Evolutionary conservation across 352 stramenopile species (phyloP).

Genomic region (Globisporangium abappressorium): DNA sequence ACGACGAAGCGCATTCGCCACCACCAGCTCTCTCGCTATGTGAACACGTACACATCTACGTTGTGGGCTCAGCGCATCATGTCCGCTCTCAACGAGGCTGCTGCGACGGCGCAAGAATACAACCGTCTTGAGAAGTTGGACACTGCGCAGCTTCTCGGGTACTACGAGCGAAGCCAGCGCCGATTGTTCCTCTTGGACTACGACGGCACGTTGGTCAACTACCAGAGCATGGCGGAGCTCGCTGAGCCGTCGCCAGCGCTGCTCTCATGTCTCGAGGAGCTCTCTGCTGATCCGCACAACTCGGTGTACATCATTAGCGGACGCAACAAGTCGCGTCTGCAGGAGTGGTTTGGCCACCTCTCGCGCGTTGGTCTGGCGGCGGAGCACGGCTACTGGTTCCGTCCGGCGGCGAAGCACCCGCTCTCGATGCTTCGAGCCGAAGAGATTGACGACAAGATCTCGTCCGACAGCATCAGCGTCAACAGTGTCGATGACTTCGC

Average conservation of each 20-base stretch:
- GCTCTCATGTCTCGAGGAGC: constrained; percentile 62
- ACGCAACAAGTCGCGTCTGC: constrained; percentile 58
- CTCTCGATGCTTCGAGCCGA: constrained; percentile 17
- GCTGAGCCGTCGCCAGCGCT: constrained; percentile 53
- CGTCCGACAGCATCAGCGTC: constrained; percentile 9
- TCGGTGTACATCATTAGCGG: constrained; percentile 86
- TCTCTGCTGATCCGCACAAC: constrained; percentile 69
- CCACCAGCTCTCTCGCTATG: constrained; percentile 81
- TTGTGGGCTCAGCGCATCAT: constrained; percentile 86
- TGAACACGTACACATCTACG: constrained; percentile 88
- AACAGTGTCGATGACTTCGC: constrained; percentile 9
- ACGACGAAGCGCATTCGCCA: constrained; percentile 86
- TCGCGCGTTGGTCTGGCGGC: constrained; percentile 71
- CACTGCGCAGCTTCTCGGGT: constrained; percentile 73
- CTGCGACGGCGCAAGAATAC: constrained; percentile 77
- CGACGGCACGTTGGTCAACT: constrained; percentile 79
- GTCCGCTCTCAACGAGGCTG: constrained; percentile 72
- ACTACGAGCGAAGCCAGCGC: constrained; percentile 80
- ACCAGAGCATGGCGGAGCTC: constrained; percentile 75
- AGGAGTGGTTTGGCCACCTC: constrained; percentile 85
- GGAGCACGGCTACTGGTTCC: constrained; percentile 82
- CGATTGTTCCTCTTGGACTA: constrained; percentile 86
- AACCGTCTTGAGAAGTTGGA: constrained; percentile 86
- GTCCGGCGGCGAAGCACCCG: constrained; percentile 57
- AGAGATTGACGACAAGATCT: not conserved